Base-by-base conservation (phyloP, 176 grass and related monocot species). In the Oryza australiensis region DNA sequence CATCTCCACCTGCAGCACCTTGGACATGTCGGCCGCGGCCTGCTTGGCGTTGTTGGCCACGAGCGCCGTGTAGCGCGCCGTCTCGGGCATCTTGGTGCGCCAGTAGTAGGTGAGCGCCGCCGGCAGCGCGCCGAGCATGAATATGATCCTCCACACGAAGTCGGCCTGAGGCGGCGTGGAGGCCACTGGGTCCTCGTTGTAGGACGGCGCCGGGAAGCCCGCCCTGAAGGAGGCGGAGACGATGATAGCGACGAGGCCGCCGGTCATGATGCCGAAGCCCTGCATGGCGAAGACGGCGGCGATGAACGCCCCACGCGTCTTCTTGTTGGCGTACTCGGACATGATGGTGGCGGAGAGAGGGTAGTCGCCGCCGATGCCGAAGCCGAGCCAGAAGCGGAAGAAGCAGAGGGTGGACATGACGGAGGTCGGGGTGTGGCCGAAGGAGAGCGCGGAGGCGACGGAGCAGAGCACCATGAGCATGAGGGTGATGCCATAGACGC, bases 251-350 rank as follows among this genome's bases (percentile, higher is more conserved):
- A 94, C 77, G 45, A 92, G 70, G 22, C 89, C 91, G 32, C 94
- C 91, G 20, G 82, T 82, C 41, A 93, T 79, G 82, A 91, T 97
- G 69, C 94, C 94, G 73, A 91, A 94, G 43, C 94, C 94, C 78
- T 97, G 91, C 91, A 94, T 91, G 18, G 94, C 94, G 55, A 97
- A 94, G 1, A 97, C 91, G 14, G 94, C 91, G 5, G 91, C 89
- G 68, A 97, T 97, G 94, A 97, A 97, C 0, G 60, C 70, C 0
- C 89, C 94, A 9, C 94, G 89, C 7, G 92, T 94, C 41, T 74
- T 85, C 88, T 97, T 97, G 88, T 87, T 97, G 20, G 95, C 95
- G 69, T 97, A 94, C 81, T 97, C 92, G 3, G 95, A 97, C 95
- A 97, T 97, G 90, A 97, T 97, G 41, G 95, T 94, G 2, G 95